Conservation (phyloP, 805 yeast genomes). For the Yarrowia sp. region DNA sequence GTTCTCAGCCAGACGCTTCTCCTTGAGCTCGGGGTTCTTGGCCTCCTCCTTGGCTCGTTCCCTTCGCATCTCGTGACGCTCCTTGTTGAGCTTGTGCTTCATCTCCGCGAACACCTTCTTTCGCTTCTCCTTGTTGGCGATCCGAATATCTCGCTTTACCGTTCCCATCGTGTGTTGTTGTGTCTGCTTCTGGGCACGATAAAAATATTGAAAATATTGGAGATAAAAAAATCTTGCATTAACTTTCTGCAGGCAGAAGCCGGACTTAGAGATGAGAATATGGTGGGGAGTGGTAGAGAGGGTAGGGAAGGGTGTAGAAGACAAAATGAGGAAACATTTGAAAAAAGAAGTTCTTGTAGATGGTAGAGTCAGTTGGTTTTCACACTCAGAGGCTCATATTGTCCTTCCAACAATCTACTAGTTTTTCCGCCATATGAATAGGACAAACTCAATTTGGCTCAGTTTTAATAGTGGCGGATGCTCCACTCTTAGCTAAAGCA, state of each 20-base stretch:
- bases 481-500: no score
- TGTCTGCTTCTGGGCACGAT: background rate
- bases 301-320: no score
- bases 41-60: conserved; percentile 85
- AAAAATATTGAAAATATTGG: background rate
- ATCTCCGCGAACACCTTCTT: conserved; percentile 72
- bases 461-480: no score
- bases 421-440: no score
- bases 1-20: conserved; percentile 72
- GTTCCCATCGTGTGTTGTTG: background rate
- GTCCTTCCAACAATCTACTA: no score
- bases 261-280: background rate
- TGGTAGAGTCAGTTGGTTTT: no score
- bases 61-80: conserved; percentile 72
- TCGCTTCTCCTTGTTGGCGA: conserved; percentile 67
- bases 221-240: conserved; percentile 21
- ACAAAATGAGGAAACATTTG: no score
- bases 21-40: conserved; percentile 75
- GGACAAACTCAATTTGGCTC: no score
- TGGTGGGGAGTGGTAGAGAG: background rate
- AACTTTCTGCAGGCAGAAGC: conserved; percentile 12
- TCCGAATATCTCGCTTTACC: conserved; percentile 7
- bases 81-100: conserved; percentile 71
- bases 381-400: no score
- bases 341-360: no score